These are phyloP conservation scores for Globisporangium camurandrum DNA, from an alignment of 352 stramenopile genomes.

Conservation along the genomic window DNA sequence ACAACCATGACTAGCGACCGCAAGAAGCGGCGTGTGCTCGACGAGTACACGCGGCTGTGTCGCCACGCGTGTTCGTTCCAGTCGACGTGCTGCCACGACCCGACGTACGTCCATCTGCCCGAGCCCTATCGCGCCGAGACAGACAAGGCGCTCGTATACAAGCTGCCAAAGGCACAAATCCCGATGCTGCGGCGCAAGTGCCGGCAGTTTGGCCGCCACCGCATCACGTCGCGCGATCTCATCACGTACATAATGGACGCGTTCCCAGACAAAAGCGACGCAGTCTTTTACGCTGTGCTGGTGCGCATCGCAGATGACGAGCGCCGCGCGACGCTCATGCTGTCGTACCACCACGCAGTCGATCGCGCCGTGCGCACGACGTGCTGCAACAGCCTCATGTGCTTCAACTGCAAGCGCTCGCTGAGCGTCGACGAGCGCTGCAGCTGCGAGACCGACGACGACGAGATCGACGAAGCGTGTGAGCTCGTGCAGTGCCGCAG, in stretches of 20 bases:
- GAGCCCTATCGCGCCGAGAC: neutral
- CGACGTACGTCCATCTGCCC: neutral
- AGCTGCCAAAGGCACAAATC: neutral
- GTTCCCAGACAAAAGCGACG: no score
- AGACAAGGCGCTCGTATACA: neutral
- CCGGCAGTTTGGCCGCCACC: no score
- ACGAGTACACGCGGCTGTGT: no score
- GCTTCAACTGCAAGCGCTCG: neutral
- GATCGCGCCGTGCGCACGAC: neutral
- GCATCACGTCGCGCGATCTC: no score
- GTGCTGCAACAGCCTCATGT: neutral
- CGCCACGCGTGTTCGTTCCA: no score
- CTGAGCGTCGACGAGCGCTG: slow-evolving; percentile 39
- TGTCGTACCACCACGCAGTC: slow-evolving; percentile 29
- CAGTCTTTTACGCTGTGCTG: slow-evolving; percentile 33
- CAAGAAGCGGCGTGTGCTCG: neutral
- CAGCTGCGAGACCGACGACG: slow-evolving; percentile 39
- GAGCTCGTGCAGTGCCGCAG: slow-evolving; percentile 41
- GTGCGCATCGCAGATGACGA: slow-evolving; percentile 52
- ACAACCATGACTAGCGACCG: neutral
- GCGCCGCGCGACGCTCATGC: slow-evolving; percentile 36
- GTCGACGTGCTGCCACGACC: slow-evolving; percentile 28
- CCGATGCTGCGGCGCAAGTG: no score
- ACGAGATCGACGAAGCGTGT: slow-evolving; percentile 5
- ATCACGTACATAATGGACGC: no score